phyloP scores from a whole-genome alignment of 495 filamentous ascomycete genomes.

The Penicillium samsonianum region DNA sequence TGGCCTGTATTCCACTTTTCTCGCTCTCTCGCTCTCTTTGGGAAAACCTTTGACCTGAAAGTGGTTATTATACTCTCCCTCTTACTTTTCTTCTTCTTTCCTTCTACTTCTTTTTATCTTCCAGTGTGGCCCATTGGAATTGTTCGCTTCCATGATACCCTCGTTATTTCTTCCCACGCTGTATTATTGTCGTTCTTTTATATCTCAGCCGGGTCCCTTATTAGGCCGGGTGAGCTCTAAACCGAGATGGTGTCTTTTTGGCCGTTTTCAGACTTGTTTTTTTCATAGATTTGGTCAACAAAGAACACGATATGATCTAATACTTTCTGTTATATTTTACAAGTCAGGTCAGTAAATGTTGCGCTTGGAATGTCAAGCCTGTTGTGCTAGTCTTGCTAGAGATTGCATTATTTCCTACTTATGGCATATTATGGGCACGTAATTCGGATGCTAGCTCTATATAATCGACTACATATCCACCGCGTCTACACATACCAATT shows the following conservation, averaged over 20 bases:
- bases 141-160: conserved; percentile 23
- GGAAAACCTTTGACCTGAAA: background rate
- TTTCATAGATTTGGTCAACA: conserved; percentile 10
- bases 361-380: background rate
- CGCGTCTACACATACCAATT: too few species aligned
- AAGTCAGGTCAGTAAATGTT: background rate
- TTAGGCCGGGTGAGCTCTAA: background rate
- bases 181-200: conserved; percentile 17
- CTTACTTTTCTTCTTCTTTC: background rate
- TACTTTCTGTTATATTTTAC: background rate
- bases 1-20: conserved; percentile 10
- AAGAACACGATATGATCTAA: conserved; percentile 1
- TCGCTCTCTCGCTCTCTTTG: background rate
- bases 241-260: background rate
- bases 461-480: background rate
- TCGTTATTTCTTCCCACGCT: conserved; percentile 16
- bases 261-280: background rate
- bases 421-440: background rate
- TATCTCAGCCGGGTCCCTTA: background rate
- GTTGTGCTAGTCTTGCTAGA: background rate
- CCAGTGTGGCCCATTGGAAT: conserved; percentile 10
- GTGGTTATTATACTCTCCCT: background rate
- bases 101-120: background rate
- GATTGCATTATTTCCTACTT: background rate
- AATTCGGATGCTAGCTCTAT: background rate